These are phyloP conservation scores for Limonium bicolor DNA, from an alignment of 148 eudicot genomes.

Conservation along the genomic window DNA sequence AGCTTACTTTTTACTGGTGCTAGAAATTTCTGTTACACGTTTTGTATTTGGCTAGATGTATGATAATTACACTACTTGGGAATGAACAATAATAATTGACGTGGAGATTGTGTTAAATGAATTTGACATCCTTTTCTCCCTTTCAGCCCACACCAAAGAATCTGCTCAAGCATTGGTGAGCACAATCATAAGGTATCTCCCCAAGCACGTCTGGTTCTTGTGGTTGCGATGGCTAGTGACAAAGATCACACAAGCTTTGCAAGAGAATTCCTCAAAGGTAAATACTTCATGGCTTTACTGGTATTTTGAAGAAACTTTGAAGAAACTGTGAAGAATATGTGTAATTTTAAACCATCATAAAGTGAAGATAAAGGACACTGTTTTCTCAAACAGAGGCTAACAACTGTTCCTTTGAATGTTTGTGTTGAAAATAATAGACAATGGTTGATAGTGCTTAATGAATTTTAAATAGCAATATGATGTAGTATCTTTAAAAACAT, in stretches of 20 bases:
- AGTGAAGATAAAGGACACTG: too few species aligned
- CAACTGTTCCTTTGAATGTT: too few species aligned
- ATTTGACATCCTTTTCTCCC: constrained; percentile 3
- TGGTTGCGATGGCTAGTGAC: constrained; percentile 96
- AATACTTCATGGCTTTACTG: background rate
- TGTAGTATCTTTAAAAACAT: too few species aligned
- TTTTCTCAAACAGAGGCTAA: too few species aligned
- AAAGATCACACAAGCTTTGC: constrained; percentile 93
- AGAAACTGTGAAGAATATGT: background rate
- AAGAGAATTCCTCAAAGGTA: constrained; percentile 52
- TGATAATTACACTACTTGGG: too few species aligned
- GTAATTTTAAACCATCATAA: background rate
- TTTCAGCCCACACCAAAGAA: constrained; percentile 86
- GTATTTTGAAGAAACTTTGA: too few species aligned
- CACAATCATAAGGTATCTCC: constrained; percentile 44
- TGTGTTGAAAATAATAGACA: too few species aligned
- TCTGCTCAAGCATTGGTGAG: constrained; percentile 77
- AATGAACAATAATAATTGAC: background rate
- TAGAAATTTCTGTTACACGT: too few species aligned
- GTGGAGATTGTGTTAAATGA: background rate
- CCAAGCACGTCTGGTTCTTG: constrained; percentile 35
- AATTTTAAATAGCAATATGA: too few species aligned
- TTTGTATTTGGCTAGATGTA: too few species aligned
- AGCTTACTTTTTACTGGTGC: too few species aligned
- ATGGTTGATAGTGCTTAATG: too few species aligned